Conservation (phyloP, 306 rosid genomes). For the Acacia confusa region DNA sequence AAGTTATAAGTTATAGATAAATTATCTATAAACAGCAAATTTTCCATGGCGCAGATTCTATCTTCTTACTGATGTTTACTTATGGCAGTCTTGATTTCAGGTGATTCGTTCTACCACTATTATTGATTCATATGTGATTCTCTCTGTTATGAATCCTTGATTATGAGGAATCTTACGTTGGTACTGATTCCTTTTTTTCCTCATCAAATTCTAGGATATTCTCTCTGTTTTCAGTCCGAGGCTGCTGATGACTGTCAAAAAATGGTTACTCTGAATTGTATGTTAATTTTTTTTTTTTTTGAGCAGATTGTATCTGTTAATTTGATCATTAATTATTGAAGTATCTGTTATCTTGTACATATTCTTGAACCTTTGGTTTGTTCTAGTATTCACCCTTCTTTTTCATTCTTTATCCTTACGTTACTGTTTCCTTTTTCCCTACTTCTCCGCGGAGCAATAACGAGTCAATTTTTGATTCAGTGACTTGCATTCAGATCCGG, state of each 20-base stretch:
- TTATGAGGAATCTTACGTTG: conserved; percentile 9
- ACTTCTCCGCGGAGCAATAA: background rate
- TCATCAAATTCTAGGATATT: background rate
- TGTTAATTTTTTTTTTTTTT: background rate
- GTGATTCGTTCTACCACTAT: conserved; percentile 7
- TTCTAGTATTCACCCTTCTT: background rate
- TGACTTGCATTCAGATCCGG: too few species aligned
- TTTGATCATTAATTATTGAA: conserved; percentile 11
- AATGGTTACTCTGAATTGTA: background rate
- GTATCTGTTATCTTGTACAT: background rate
- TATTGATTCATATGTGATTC: background rate
- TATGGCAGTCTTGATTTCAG: conserved; percentile 11
- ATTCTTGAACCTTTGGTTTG: background rate
- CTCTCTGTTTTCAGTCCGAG: conserved; percentile 17
- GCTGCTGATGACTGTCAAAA: background rate
- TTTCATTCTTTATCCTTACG: background rate
- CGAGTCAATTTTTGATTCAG: background rate
- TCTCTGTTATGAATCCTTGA: background rate
- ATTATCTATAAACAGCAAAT: conserved; percentile 5
- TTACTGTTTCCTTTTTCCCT: background rate
- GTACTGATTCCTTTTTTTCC: background rate
- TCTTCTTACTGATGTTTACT: background rate
- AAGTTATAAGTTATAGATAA: conserved; percentile 22
- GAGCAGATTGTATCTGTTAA: too few species aligned
- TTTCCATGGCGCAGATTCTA: background rate